Base-by-base conservation (phyloP, 345 rosid species). In the Barbarea vulgaris region DNA sequence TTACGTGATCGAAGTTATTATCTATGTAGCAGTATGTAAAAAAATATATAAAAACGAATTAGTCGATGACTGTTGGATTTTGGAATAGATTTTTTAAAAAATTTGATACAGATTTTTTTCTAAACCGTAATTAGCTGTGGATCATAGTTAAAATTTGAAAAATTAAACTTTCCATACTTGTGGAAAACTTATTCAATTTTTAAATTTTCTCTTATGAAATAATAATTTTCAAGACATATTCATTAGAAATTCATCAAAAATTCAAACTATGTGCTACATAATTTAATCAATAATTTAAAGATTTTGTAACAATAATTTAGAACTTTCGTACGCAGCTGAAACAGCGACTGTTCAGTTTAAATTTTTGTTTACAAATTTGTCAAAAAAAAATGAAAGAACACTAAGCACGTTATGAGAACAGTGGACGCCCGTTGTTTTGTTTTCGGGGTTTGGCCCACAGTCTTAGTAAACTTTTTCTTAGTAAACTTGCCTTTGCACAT, bases 351-450 rank as follows among this genome's bases (percentile, higher is more conserved):
- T 58, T 48, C 7, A 51, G 22, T 17, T 50, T 36, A 1, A 51
- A 37, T 27, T 25, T 58, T 34, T 15, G 0, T 24, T 21, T 17
- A 11, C 0, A 13, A 25, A 57, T 17, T 15, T 57, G 41, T n/a
- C 9, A 51, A 14, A 2, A 47, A 28, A 28, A 58, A 22, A 24
- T 22, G 39, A 14, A 60, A 3, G 33, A 44, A 55, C 56, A 27
- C 5, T 47, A 57, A 44, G 48, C 5, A 15, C n/a, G 1, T 14
- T 46, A n/a, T 2, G 7, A 44, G 53, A 75, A 67, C 53, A 57
- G 54, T 67, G 68, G 44, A 58, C 67, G 73, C 79, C 73, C 73
- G 3, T 75, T 14, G 79, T 67, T 58, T 73, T 52, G 30, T 25
- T 34, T 66, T 66, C 19, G 41, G n/a, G 21, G 48, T 42, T 47